A percentile compares a stretch with the other conserved stretches of the same genome.
Evolutionary conservation across 2,329 filamentous ascomycete species (phyloP).

Genomic region (Talaromyces sp.): DNA sequence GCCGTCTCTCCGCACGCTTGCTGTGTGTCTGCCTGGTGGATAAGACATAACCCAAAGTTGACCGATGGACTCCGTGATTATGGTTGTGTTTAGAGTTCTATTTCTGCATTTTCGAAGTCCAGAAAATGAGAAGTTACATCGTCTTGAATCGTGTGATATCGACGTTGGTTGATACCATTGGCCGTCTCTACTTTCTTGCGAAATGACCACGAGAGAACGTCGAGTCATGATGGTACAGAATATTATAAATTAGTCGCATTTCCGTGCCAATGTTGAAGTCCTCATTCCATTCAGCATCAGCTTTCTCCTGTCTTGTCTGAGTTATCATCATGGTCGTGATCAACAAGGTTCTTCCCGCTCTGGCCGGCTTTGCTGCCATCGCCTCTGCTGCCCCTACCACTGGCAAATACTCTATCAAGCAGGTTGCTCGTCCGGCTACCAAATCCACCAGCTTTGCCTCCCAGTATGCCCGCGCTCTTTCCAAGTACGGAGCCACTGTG

Average conservation of each 20-base stretch:
- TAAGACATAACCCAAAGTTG: constrained; percentile 1
- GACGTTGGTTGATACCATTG: constrained; percentile 5
- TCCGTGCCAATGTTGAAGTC: constrained; percentile 5
- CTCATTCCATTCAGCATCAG: constrained; percentile 11
- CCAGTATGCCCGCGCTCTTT: constrained; percentile 31
- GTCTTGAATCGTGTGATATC: constrained; percentile 15
- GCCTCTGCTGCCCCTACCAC: constrained; percentile 33
- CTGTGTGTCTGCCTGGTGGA: not conserved
- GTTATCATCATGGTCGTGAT: constrained; percentile 36
- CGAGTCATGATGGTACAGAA: constrained; percentile 1
- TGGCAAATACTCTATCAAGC: constrained; percentile 25
- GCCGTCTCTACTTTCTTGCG: not conserved
- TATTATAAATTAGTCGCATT: constrained; percentile 27
- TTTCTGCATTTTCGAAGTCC: constrained; percentile 21
- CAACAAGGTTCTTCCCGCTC: constrained; percentile 30
- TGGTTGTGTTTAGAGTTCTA: constrained; percentile 11
- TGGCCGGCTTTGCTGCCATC: constrained; percentile 31
- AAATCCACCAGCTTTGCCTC: constrained; percentile 24
- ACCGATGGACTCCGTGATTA: constrained; percentile 26
- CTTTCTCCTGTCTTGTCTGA: constrained; percentile 14
- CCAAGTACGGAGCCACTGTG: constrained; percentile 35
- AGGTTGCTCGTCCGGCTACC: constrained; percentile 24
- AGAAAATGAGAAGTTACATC: constrained; percentile 19
- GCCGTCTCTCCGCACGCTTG: not conserved
- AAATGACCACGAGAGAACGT: not conserved